Conservation (phyloP, 2,329 filamentous ascomycete genomes). For the Hirsutella thompsonii region DNA sequence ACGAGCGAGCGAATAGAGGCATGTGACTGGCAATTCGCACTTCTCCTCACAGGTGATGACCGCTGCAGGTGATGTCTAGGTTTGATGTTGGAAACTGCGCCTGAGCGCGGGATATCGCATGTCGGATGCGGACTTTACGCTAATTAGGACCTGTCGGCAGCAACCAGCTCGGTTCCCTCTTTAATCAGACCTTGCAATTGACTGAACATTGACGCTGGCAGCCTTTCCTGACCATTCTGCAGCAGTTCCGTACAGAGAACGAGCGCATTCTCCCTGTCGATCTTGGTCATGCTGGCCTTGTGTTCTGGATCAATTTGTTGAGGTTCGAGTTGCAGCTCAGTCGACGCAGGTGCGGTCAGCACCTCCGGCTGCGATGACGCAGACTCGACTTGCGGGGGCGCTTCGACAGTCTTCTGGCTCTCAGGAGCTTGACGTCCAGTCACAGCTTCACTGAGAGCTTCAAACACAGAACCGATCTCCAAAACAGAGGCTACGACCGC, state of each 20-base stretch:
- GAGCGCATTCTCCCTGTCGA: slow-evolving; percentile 49
- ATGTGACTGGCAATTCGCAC: too few relatives aligned
- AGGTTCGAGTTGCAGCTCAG: slow-evolving; percentile 28
- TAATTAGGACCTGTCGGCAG: slow-evolving; percentile 7
- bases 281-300: slow-evolving; percentile 30
- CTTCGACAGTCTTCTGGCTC: slow-evolving; percentile 4
- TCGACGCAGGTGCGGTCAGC: slow-evolving; percentile 11
- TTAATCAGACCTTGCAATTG: slow-evolving; percentile 36
- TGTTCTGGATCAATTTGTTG: slow-evolving; percentile 32
- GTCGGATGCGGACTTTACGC: neutral
- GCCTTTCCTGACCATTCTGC: slow-evolving; percentile 24
- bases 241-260: slow-evolving; percentile 45
- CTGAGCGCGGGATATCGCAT: too few relatives aligned
- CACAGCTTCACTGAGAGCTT: slow-evolving; percentile 32
- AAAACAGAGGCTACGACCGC: slow-evolving; percentile 29
- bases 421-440: slow-evolving; percentile 25
- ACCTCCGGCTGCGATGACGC: slow-evolving; percentile 6
- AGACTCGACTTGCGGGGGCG: slow-evolving; percentile 8
- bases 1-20: slow-evolving; percentile 2
- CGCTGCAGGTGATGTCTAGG: too few relatives aligned
- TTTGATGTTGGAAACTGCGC: too few relatives aligned
- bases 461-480: slow-evolving; percentile 26
- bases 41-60: too few relatives aligned
- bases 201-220: slow-evolving; percentile 24
- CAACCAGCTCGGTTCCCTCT: slow-evolving; percentile 34